phyloP scores from a whole-genome alignment of 2,329 filamentous ascomycete genomes.

The Pseudocercospora musae region DNA sequence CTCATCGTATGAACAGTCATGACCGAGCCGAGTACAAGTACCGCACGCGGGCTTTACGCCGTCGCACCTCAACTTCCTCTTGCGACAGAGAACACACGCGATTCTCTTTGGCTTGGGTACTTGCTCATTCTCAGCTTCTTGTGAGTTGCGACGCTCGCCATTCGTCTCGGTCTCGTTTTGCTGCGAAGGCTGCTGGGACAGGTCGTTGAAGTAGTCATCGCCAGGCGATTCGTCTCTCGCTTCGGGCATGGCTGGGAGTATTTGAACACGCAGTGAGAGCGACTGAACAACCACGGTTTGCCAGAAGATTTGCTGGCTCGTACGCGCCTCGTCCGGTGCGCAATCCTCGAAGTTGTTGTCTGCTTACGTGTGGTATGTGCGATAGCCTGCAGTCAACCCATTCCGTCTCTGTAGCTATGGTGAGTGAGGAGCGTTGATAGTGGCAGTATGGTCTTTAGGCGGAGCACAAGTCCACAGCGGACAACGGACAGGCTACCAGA shows the following conservation, averaged over 20 bases:
- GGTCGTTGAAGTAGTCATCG: slow-evolving; percentile 56
- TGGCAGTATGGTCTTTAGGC: neutral
- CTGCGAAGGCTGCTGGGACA: slow-evolving; percentile 45
- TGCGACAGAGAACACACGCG: slow-evolving; percentile 90
- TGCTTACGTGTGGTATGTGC: neutral
- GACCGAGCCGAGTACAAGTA: slow-evolving; percentile 81
- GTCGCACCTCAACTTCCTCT: slow-evolving; percentile 88
- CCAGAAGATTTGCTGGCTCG: neutral
- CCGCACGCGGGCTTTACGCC: slow-evolving; percentile 79
- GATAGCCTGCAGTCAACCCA: neutral
- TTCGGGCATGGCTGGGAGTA: slow-evolving; percentile 19
- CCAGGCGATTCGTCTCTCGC: slow-evolving; percentile 24
- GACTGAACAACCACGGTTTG: neutral
- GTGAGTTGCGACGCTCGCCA: slow-evolving; percentile 64
- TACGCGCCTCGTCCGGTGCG: neutral
- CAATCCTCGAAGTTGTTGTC: neutral
- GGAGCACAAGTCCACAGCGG: neutral
- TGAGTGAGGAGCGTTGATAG: neutral
- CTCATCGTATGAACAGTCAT: slow-evolving; percentile 88
- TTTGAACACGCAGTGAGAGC: neutral
- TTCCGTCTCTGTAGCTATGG: neutral
- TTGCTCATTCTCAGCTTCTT: slow-evolving; percentile 38
- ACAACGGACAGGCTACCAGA: neutral
- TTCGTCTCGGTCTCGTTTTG: slow-evolving; percentile 41
- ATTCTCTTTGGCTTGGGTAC: slow-evolving; percentile 68